Base-by-base conservation (phyloP, 2,329 filamentous ascomycete genomes). In the Macrophomina tecta region DNA sequence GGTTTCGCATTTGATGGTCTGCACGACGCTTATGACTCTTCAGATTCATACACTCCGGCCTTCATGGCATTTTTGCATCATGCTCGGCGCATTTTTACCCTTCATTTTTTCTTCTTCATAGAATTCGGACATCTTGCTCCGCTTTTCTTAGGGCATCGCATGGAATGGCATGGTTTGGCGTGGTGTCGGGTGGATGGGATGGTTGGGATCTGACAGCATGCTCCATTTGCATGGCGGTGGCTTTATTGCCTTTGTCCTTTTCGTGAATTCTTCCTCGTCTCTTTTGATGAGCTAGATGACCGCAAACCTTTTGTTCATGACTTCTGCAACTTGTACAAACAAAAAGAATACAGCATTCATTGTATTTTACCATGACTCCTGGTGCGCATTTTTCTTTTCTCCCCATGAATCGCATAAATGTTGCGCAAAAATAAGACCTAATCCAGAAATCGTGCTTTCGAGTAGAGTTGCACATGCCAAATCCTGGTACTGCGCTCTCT, bases 161-260 rank as follows among this genome's bases (percentile, higher is more conserved):
- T 56, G 51, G 53, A 38, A 56, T 38, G 53, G 53, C 53, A 56
- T 56, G 53, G 53, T 18, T 23, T 56, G 53, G 53, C 34, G 36
- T 18, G 36, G 40, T 23, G 40, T 18, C 28, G 42, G 38, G 34
- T n/a, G 40, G 53, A 45, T 45, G n/a, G 51, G 51, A 36, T 55
- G 32, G 16, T 55, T n/a, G 18, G 51, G 34, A 34, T 32, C 16
- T 60, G 49, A n/a, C 12, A 58, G 40, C 55, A 60, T 60, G 55
- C 55, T 11, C 23, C 55, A 60, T 60, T 53, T n/a, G 38, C 40
- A 46, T 60, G 14, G 55, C 16, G 55, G 28, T 60, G 8, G 38
- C 38, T 16, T 16, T 92, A 92, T 12, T 38, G 2, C 36, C 36
- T 91, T 92, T 23, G 23, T 23, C 23, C 23, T 23, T 92, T 14